phyloP scores from a whole-genome alignment of 2,329 filamentous ascomycete genomes.

The Sclerotinia borealis region DNA sequence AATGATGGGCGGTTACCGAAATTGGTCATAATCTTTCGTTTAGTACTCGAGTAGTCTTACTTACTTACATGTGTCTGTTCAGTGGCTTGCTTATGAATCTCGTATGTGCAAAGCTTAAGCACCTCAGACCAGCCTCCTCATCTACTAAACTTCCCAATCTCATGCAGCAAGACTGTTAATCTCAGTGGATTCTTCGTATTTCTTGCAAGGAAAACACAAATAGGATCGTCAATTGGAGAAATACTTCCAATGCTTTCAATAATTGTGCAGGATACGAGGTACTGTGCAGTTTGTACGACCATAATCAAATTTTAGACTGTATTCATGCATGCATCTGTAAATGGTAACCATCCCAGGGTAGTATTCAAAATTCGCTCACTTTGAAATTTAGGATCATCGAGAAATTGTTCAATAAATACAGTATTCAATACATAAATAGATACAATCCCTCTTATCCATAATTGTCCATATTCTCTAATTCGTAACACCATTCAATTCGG shows the following conservation, averaged over 20 bases:
- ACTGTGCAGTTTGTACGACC: neutral
- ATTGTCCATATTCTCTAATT: neutral
- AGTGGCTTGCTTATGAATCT: neutral
- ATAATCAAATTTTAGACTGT: neutral
- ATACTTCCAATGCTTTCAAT: conserved; percentile 21
- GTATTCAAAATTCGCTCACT: neutral
- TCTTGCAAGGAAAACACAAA: neutral
- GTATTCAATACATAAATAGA: neutral
- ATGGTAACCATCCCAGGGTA: neutral
- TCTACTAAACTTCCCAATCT: too few relatives aligned
- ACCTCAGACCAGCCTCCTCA: too few relatives aligned
- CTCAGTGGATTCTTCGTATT: neutral
- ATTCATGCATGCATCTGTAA: too few relatives aligned
- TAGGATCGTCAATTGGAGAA: neutral
- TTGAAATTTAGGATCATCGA: neutral
- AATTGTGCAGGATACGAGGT: neutral
- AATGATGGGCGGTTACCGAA: neutral
- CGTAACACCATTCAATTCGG: neutral
- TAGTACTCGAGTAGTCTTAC: neutral
- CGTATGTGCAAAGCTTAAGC: neutral
- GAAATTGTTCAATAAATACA: neutral
- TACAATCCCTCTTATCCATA: neutral
- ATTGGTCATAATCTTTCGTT: neutral
- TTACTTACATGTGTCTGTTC: neutral
- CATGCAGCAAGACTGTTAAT: neutral